Evolutionary conservation across 106 monocot genomes (phyloP).

Genomic region (Chionographis japonica): DNA sequence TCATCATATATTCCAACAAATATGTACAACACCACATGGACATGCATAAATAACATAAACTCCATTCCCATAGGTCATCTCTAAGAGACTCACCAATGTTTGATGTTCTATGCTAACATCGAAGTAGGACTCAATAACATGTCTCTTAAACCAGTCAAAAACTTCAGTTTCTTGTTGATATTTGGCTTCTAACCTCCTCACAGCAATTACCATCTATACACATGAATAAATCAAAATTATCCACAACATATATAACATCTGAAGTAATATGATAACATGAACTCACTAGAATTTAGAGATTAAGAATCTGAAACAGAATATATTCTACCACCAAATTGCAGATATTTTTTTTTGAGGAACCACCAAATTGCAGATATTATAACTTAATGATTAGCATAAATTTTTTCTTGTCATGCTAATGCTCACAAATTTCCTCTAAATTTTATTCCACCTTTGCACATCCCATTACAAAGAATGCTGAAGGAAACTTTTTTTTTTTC

Average conservation of each 20-base stretch:
- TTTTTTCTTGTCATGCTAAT: too few species aligned
- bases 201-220: slow-evolving; percentile 41
- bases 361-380: too few species aligned
- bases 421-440: too few species aligned
- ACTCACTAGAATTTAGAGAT: too few species aligned
- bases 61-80: not conserved
- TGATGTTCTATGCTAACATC: slow-evolving; percentile 73
- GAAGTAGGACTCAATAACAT: slow-evolving; percentile 61
- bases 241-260: not conserved
- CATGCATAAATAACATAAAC: not conserved
- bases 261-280: not conserved
- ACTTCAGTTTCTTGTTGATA: slow-evolving; percentile 36
- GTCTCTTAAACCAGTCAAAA: slow-evolving; percentile 77
- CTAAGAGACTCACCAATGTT: slow-evolving; percentile 54
- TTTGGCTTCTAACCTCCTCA: slow-evolving; percentile 38
- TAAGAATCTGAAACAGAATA: too few species aligned
- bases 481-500: too few species aligned
- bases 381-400: too few species aligned
- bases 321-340: too few species aligned
- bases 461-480: too few species aligned
- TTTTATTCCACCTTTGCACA: too few species aligned
- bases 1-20: too few species aligned
- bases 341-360: too few species aligned
- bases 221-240: not conserved
- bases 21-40: not conserved